phyloP scores from a whole-genome alignment of 768 basidiomycete genomes.

The Fibroporia radiculosa region DNA sequence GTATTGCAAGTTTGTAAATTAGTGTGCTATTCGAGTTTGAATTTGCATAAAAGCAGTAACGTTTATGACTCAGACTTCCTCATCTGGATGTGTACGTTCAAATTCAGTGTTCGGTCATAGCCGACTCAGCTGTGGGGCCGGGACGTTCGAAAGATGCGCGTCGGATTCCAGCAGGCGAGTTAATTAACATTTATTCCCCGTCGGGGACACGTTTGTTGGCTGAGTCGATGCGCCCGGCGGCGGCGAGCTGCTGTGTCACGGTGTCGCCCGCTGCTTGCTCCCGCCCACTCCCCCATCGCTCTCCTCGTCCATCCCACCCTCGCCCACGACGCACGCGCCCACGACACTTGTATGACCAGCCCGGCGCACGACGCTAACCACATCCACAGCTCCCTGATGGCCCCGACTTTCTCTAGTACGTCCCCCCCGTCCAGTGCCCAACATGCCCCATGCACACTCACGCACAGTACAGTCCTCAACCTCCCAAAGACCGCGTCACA shows the following conservation, averaged over 20 bases:
- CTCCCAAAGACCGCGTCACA: too few relatives aligned
- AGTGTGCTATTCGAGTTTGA: neutral
- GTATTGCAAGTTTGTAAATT: neutral
- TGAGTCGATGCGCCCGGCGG: too few relatives aligned
- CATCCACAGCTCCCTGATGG: slow-evolving; percentile 2
- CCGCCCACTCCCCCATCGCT: too few relatives aligned
- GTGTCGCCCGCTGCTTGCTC: too few relatives aligned
- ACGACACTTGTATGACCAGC: slow-evolving; percentile 2
- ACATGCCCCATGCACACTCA: too few relatives aligned
- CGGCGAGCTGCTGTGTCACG: too few relatives aligned
- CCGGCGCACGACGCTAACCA: neutral
- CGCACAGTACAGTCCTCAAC: too few relatives aligned
- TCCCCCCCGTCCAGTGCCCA: too few relatives aligned
- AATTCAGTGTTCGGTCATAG: neutral
- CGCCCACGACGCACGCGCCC: neutral
- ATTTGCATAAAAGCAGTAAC: neutral
- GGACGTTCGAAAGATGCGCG: neutral
- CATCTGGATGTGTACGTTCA: neutral
- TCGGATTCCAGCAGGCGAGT: neutral
- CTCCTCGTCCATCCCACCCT: too few relatives aligned
- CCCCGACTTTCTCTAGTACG: slow-evolving; percentile 10
- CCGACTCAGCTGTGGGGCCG: slow-evolving; percentile 4
- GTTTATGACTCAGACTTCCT: neutral
- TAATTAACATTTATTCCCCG: neutral
- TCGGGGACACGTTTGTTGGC: too few relatives aligned